These are phyloP conservation scores for Sclerotiophoma versabilis DNA, from an alignment of 2,329 filamentous ascomycete species.

Conservation along the genomic window DNA sequence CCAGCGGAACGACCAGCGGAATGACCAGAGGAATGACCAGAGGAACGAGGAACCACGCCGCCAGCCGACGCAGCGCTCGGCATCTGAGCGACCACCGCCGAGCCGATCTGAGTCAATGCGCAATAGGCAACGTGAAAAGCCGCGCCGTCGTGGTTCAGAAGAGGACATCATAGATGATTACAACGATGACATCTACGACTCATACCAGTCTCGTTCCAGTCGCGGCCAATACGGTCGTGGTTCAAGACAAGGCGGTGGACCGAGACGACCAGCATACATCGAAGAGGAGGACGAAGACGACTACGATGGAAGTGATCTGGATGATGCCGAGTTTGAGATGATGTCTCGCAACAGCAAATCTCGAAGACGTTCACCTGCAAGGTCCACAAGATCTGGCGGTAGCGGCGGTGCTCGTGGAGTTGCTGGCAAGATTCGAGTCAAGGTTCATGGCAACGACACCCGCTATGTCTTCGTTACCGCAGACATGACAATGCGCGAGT, in stretches of 20 bases:
- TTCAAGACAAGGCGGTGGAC: slow-evolving; percentile 46
- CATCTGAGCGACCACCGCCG: slow-evolving; percentile 53
- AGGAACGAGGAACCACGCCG: slow-evolving; percentile 43
- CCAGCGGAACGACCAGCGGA: slow-evolving; percentile 38
- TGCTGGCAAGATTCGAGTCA: slow-evolving; percentile 81
- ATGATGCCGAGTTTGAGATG: slow-evolving; percentile 84
- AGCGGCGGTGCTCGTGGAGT: slow-evolving; percentile 57
- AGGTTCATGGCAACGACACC: slow-evolving; percentile 86
- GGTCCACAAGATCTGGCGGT: slow-evolving; percentile 42
- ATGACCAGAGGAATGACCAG: slow-evolving; percentile 40
- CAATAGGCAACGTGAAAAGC: slow-evolving; percentile 33
- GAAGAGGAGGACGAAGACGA: slow-evolving; percentile 84
- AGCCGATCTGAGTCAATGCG: slow-evolving; percentile 47
- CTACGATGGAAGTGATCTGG: slow-evolving; percentile 72
- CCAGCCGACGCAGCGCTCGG: slow-evolving; percentile 50
- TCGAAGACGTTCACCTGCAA: slow-evolving; percentile 53
- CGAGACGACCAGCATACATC: slow-evolving; percentile 67
- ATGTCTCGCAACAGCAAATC: slow-evolving; percentile 58
- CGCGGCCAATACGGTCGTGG: slow-evolving; percentile 39
- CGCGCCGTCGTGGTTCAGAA: slow-evolving; percentile 48
- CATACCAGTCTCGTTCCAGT: slow-evolving; percentile 59
- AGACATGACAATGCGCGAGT: slow-evolving; percentile 75
- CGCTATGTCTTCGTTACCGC: slow-evolving; percentile 88
- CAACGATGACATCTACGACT: slow-evolving; percentile 69
- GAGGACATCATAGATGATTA: slow-evolving; percentile 63